phyloP scores from a whole-genome alignment of 495 filamentous ascomycete genomes.

The Arthonia radiata region DNA sequence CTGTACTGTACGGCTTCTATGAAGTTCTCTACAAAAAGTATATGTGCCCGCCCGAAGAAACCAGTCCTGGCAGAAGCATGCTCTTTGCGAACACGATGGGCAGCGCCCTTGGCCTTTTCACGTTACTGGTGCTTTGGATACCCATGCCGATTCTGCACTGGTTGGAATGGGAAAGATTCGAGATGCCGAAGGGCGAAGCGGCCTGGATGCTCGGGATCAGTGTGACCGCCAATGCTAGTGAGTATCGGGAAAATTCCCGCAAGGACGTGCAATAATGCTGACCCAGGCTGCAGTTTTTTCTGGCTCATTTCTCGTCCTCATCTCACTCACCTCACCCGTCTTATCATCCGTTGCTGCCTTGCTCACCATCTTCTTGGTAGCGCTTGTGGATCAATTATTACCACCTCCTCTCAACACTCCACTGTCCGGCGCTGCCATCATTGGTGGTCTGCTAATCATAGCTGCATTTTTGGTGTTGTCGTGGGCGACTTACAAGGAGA shows the following conservation, averaged over 20 bases:
- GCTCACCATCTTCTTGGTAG: slow-evolving; percentile 89
- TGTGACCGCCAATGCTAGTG: slow-evolving; percentile 60
- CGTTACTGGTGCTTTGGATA: slow-evolving; percentile 71
- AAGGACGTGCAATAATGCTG: slow-evolving; percentile 1
- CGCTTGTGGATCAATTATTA: slow-evolving; percentile 65
- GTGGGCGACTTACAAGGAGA: slow-evolving; percentile 80
- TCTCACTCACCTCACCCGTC: slow-evolving; percentile 77
- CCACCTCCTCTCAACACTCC: slow-evolving; percentile 38
- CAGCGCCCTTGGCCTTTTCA: slow-evolving; percentile 62
- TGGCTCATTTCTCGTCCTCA: slow-evolving; percentile 80
- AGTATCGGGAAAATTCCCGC: slow-evolving; percentile 9
- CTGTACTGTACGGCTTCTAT: slow-evolving; percentile 85
- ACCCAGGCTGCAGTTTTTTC: slow-evolving; percentile 34
- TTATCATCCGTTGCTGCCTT: slow-evolving; percentile 76
- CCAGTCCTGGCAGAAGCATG: slow-evolving; percentile 52
- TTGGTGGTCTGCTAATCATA: slow-evolving; percentile 71
- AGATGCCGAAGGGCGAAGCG: slow-evolving; percentile 47
- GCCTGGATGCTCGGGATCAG: slow-evolving; percentile 59
- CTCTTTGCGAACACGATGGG: slow-evolving; percentile 86
- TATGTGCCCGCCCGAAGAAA: slow-evolving; percentile 80
- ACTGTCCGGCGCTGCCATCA: slow-evolving; percentile 44
- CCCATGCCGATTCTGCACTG: slow-evolving; percentile 66
- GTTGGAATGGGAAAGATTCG: slow-evolving; percentile 56
- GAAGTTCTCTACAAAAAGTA: slow-evolving; percentile 86
- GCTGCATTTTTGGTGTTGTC: slow-evolving; percentile 61